These are phyloP conservation scores for Tuctoria greenei DNA, from an alignment of 176 grass and related monocot species.

Conservation along the genomic window DNA sequence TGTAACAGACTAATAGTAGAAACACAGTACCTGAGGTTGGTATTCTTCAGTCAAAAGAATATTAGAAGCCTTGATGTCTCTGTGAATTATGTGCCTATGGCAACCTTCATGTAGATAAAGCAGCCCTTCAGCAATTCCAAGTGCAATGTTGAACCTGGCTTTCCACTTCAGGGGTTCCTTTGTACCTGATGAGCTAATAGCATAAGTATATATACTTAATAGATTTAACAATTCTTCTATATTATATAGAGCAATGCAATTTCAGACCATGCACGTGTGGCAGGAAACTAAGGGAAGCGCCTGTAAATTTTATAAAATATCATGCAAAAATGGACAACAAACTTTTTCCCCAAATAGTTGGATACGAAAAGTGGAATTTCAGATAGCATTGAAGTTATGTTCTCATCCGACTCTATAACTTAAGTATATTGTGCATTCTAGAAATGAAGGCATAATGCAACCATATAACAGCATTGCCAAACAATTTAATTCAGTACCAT, in stretches of 20 bases:
- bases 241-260: background rate
- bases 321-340: constrained; percentile 22
- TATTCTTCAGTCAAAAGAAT: constrained; percentile 95
- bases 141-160: constrained; percentile 70
- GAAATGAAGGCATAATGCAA: constrained; percentile 11
- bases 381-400: background rate
- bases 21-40: constrained; percentile 81
- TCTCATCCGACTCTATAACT: background rate
- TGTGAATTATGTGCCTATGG: constrained; percentile 93
- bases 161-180: constrained; percentile 73
- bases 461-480: no score
- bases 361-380: no score
- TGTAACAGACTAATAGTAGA: constrained; percentile 1
- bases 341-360: background rate
- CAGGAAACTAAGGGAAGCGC: background rate
- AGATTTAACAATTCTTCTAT: background rate
- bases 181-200: constrained; percentile 60
- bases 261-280: background rate
- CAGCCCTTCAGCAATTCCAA: constrained; percentile 89
- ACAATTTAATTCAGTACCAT: constrained; percentile 22
- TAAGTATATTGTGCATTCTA: background rate
- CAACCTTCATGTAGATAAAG: constrained; percentile 90
- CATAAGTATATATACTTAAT: constrained; percentile 11
- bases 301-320: background rate
- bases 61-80: constrained; percentile 99